Percentiles rank a stretch among this genome's conserved stretches.
Evolutionary conservation across 2,329 filamentous ascomycete species (phyloP).

Genomic region (Aspergillus transmontanensis): DNA sequence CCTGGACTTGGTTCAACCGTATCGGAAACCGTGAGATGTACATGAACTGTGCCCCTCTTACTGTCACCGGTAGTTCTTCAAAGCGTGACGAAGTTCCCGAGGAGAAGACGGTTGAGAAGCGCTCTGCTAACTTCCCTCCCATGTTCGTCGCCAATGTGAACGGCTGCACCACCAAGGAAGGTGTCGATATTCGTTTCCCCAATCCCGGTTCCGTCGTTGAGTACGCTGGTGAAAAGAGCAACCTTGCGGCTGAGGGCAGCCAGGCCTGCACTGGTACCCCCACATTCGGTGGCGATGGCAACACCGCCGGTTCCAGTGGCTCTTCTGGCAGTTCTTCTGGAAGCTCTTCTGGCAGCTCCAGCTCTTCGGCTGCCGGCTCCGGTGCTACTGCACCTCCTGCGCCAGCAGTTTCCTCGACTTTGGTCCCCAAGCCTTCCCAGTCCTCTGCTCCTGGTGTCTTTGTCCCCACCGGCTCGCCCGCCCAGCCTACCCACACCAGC

Average conservation of each 20-base stretch:
- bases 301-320: slow-evolving; percentile 26
- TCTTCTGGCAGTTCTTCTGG: slow-evolving; percentile 19
- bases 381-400: not conserved
- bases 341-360: not conserved
- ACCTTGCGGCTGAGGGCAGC: slow-evolving; percentile 35
- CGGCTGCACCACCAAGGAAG: slow-evolving; percentile 58
- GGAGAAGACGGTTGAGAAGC: slow-evolving; percentile 49
- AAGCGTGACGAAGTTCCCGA: slow-evolving; percentile 37
- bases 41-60: slow-evolving; percentile 88
- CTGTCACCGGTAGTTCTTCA: slow-evolving; percentile 57
- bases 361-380: not conserved
- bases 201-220: slow-evolving; percentile 65
- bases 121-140: slow-evolving; percentile 65
- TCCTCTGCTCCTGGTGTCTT: slow-evolving; percentile 1
- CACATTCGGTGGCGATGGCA: slow-evolving; percentile 34
- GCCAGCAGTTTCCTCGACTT: not conserved
- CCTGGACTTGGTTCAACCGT: slow-evolving; percentile 95
- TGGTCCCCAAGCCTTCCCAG: slow-evolving; percentile 5
- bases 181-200: slow-evolving; percentile 66
- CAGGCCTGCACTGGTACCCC: slow-evolving; percentile 34
- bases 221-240: slow-evolving; percentile 44
- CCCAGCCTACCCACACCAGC: slow-evolving; percentile 1
- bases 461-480: not conserved
- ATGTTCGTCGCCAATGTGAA: slow-evolving; percentile 77
- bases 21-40: slow-evolving; percentile 94